Evolutionary conservation across 352 stramenopile genomes (phyloP), one percentile per base, ranked within the genome.

Genomic region (Globisporangium spinosum): DNA sequence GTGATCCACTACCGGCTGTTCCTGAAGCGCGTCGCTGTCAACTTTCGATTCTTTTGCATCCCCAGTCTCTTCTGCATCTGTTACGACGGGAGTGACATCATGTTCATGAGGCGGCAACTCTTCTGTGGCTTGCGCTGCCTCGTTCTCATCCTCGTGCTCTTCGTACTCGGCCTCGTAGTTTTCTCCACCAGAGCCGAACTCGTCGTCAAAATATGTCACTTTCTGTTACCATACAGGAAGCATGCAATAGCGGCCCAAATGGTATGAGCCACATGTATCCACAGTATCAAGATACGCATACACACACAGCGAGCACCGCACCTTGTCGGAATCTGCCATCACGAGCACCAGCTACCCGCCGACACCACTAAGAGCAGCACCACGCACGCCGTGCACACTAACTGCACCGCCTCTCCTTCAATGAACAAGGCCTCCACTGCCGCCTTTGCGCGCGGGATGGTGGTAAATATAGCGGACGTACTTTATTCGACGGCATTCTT

Each of bases 201-300:
- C 80, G 15, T 86, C 80, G 63, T 84, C 80, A 10, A 76, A 87
- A 58, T 89, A 87, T 60, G 58, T 64, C 17, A 34, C 62, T 17
- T 72, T 74, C 62, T 87, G 56, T 6, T 32, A 32, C 29, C 29
- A 32, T 32, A 32, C 29, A 49, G 4, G 55, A 35, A 8, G 15
- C 53, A 53, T 0, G 70, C 3, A 58, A 15, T 3, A 53, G 53
- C 17, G 2, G 1, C 9, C 25, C 10, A 10, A 23, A 29, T 10
- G 2, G 27, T 29, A 32, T 7, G n/a, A 54, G 22, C 22, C 8
- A 59, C n/a, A 38, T 38, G 32, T 38, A 38, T 7, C 5, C 32
- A 38, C 32, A 38, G 8, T 38, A 38, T 20, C 23, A 23, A 58
- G 12, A 2, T 3, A 22, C 54, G 9, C 43, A 27, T 27, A 5